Evolutionary conservation across 139 green algal species (phyloP).

Genomic region (Coelastrella sp.): DNA sequence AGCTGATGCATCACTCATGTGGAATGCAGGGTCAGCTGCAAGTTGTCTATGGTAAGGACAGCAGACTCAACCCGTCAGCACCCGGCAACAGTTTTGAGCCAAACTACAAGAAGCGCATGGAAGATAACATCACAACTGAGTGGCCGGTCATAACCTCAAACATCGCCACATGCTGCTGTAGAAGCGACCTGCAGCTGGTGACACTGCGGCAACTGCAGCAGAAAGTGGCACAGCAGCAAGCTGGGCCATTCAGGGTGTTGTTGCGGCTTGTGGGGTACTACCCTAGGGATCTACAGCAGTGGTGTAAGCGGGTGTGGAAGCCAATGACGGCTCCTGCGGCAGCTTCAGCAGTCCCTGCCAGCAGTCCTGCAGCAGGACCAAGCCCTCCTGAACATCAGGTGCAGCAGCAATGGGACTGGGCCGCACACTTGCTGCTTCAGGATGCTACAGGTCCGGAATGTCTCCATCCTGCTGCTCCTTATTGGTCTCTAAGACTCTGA

Average conservation of each 20-base stretch:
- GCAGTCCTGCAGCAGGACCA: background rate
- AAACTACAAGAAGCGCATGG: background rate
- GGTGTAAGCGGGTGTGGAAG: slow-evolving; percentile 4
- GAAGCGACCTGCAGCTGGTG: background rate
- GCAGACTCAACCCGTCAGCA: background rate
- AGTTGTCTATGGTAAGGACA: slow-evolving; percentile 31
- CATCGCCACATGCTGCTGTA: slow-evolving; percentile 5
- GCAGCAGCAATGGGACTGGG: slow-evolving; percentile 30
- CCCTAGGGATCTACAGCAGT: background rate
- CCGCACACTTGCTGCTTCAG: slow-evolving; percentile 34
- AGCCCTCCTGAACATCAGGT: background rate
- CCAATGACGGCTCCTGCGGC: background rate
- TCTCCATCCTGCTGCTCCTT: too few species aligned
- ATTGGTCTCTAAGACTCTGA: too few species aligned
- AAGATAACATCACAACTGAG: slow-evolving; percentile 1
- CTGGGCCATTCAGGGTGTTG: slow-evolving; percentile 27
- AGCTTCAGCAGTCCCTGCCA: background rate
- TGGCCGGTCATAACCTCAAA: background rate
- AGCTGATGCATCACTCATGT: too few species aligned
- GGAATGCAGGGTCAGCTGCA: slow-evolving; percentile 33
- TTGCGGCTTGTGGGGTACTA: slow-evolving; percentile 24
- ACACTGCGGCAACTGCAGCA: slow-evolving; percentile 38
- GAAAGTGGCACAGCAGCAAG: slow-evolving; percentile 6
- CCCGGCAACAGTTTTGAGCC: background rate
- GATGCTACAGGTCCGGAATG: slow-evolving; percentile 33